A percentile compares a stretch with the other conserved stretches of the same genome.
phyloP scores from a whole-genome alignment of 441 rosid genomes.

The Breynia disticha region DNA sequence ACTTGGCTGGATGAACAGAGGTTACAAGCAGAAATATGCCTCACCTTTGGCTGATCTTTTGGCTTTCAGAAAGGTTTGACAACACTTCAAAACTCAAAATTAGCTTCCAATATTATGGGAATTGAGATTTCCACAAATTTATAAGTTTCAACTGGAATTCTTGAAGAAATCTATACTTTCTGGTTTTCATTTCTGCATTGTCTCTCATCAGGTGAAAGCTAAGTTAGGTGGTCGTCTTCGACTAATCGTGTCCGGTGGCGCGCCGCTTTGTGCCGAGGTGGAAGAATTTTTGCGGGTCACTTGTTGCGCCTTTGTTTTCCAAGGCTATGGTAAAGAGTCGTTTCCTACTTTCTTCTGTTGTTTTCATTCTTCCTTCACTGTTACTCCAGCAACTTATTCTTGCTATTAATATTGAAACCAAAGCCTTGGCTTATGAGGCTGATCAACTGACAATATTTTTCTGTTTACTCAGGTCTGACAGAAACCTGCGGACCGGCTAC shows the following conservation, averaged over 20 bases:
- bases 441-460: background rate
- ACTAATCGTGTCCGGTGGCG: slow-evolving; percentile 74
- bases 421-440: too few relatives aligned
- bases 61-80: slow-evolving; percentile 85
- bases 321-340: slow-evolving; percentile 70
- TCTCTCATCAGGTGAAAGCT: slow-evolving; percentile 75
- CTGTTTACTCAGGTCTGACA: slow-evolving; percentile 53
- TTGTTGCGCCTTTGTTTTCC: slow-evolving; percentile 67
- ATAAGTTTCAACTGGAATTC: too few relatives aligned
- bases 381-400: too few relatives aligned
- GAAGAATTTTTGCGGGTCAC: slow-evolving; percentile 95
- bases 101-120: background rate
- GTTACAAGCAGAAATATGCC: slow-evolving; percentile 68
- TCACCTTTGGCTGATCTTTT: slow-evolving; percentile 78
- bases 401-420: too few relatives aligned
- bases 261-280: slow-evolving; percentile 71
- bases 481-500: slow-evolving; percentile 88
- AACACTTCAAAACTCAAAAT: background rate
- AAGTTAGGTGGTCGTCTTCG: slow-evolving; percentile 79
- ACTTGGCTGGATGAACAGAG: slow-evolving; percentile 76
- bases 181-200: slow-evolving; percentile 1
- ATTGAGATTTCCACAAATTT: too few relatives aligned
- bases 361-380: too few relatives aligned
- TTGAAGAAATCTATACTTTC: too few relatives aligned
- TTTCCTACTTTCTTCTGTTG: too few relatives aligned